Evolutionary conservation across 495 filamentous ascomycete species (phyloP).

Genomic region (Podospora australis): DNA sequence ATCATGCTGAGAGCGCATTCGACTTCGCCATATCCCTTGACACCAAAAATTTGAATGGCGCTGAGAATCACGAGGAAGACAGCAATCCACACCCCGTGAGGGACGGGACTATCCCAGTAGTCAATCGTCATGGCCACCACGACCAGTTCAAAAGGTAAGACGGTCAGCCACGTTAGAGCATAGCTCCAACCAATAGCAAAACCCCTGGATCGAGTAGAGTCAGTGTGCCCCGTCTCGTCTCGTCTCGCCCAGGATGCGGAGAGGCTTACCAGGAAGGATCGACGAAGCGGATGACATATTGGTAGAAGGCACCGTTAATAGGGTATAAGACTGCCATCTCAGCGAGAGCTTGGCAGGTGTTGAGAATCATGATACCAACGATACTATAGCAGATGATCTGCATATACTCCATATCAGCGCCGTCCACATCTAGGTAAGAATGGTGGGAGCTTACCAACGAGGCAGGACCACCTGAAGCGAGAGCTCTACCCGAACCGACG

Average conservation of each 20-base stretch:
- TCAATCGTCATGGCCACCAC: slow-evolving; percentile 42
- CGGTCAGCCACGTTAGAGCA: slow-evolving; percentile 50
- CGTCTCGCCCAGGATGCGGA: too few relatives aligned
- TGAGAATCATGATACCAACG: slow-evolving; percentile 39
- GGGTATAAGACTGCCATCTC: slow-evolving; percentile 64
- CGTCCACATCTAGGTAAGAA: slow-evolving; percentile 46
- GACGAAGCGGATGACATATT: slow-evolving; percentile 62
- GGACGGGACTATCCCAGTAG: slow-evolving; percentile 37
- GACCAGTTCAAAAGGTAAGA: slow-evolving; percentile 47
- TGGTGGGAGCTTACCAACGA: slow-evolving; percentile 33
- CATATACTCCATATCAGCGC: slow-evolving; percentile 43
- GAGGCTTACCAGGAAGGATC: slow-evolving; percentile 52
- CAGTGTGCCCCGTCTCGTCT: background rate
- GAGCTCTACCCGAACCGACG: slow-evolving; percentile 46
- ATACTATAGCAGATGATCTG: slow-evolving; percentile 49
- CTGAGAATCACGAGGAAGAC: slow-evolving; percentile 45
- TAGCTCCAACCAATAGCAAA: slow-evolving; percentile 79
- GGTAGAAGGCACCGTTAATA: slow-evolving; percentile 49
- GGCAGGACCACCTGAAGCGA: slow-evolving; percentile 48
- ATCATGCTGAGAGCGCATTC: slow-evolving; percentile 36
- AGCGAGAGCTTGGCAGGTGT: slow-evolving; percentile 53
- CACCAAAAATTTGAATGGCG: slow-evolving; percentile 60
- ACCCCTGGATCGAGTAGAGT: slow-evolving; percentile 36
- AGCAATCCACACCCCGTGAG: slow-evolving; percentile 49
- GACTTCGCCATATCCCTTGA: slow-evolving; percentile 49